Percentiles rank a stretch among this genome's conserved stretches.
phyloP scores from a whole-genome alignment of 768 basidiomycete species.

The Heimioporus sp. region DNA sequence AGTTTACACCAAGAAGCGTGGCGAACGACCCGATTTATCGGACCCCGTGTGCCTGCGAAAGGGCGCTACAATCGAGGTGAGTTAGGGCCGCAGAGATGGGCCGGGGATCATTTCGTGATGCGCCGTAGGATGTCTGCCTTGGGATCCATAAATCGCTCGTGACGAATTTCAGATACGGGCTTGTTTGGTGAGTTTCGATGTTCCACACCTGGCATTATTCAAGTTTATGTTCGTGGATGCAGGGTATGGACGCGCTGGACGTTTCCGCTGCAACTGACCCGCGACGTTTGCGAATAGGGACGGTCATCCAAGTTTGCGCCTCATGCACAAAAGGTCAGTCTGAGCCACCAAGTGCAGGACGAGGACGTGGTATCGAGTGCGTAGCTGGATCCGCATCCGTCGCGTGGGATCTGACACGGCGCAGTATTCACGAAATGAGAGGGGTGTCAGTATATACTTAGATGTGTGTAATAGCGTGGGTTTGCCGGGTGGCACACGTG shows the following conservation, averaged over 20 bases:
- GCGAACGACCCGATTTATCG: conserved; percentile 85
- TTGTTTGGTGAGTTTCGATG: conserved; percentile 71
- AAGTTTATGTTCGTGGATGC: background rate
- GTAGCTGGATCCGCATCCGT: conserved; percentile 28
- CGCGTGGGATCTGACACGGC: background rate
- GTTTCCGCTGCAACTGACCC: background rate
- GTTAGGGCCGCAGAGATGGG: background rate
- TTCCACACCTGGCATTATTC: background rate
- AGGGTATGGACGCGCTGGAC: conserved; percentile 23
- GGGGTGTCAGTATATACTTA: too few relatives aligned
- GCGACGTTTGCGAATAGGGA: conserved; percentile 48
- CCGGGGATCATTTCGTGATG: background rate
- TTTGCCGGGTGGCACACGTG: too few relatives aligned
- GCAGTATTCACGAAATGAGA: conserved; percentile 33
- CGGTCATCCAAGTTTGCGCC: conserved; percentile 93
- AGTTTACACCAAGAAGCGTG: conserved; percentile 96
- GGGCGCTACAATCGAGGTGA: conserved; percentile 90
- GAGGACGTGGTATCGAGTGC: conserved; percentile 88
- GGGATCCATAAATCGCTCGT: conserved; percentile 90
- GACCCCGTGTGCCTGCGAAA: conserved; percentile 91
- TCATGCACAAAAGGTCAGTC: conserved; percentile 91
- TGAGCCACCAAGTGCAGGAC: conserved; percentile 79
- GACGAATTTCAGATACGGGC: conserved; percentile 89
- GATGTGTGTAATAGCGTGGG: too few relatives aligned
- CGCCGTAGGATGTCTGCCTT: conserved; percentile 75